Evolutionary conservation across 148 eudicot species (phyloP).

Genomic region (Spergularia bocconei): DNA sequence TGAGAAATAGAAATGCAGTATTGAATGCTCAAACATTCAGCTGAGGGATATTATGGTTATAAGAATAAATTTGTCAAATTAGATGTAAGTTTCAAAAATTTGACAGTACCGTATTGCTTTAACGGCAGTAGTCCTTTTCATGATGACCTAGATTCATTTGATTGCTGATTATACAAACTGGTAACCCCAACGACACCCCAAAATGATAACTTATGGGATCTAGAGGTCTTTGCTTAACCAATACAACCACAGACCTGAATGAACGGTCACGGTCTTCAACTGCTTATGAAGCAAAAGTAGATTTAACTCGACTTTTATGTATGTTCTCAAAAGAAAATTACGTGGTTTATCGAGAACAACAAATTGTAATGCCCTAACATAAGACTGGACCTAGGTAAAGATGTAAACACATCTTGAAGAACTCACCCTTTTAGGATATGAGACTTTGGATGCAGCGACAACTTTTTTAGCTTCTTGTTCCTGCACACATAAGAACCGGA

Average conservation of each 20-base stretch:
- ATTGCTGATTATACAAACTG: constrained; percentile 13
- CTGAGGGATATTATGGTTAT: not conserved
- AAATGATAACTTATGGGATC: constrained; percentile 2
- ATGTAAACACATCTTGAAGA: not conserved
- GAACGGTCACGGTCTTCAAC: constrained; percentile 5
- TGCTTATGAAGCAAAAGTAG: constrained; percentile 11
- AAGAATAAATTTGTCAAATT: not conserved
- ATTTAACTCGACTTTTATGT: not conserved
- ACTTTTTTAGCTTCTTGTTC: constrained; percentile 31
- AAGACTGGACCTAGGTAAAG: constrained; percentile 4
- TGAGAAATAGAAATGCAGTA: not conserved
- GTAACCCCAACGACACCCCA: constrained; percentile 9
- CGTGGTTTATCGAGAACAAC: not conserved
- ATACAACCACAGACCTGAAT: constrained; percentile 21
- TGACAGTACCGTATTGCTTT: not conserved
- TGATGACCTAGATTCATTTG: constrained; percentile 6
- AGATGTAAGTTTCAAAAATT: not conserved
- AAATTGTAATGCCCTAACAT: not conserved
- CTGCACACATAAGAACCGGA: constrained; percentile 16
- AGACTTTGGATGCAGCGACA: constrained; percentile 22
- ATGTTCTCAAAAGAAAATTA: not conserved
- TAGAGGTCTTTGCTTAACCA: constrained; percentile 12
- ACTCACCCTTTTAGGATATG: constrained; percentile 29
- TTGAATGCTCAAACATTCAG: not conserved
- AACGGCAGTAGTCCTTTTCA: constrained; percentile 20